Base-by-base conservation (phyloP, 2,329 filamentous ascomycete genomes). In the Helotiales sp. region DNA sequence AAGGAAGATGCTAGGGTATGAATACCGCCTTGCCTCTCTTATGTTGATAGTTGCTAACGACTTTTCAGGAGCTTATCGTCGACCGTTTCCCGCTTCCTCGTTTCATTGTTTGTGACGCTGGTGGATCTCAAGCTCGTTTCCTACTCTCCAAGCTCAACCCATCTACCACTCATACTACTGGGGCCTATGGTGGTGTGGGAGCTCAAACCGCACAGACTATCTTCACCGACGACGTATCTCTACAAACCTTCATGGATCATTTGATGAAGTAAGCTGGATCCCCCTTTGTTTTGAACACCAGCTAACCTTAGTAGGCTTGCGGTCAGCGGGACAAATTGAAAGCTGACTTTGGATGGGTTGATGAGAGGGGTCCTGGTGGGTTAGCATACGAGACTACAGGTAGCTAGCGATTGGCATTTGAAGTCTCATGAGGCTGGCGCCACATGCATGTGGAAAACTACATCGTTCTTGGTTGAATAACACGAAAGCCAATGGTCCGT, bases 171-270 rank as follows among this genome's bases (percentile, higher is more conserved):
- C 95, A 99, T 74, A 97, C 95, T 0, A 93, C 89, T 0, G 91
- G 91, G 53, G 89, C 90, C 12, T 98, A 96, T 70, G 95, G 95
- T 55, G 93, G 92, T 61, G 90, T 93, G 49, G 86, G 89, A 29
- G 82, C 84, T 2, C 90, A 93, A 70, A 93, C 89, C 47, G 93
- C 93, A 8, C 95, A 99, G 76, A 99, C 95, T 5, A 99, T 99
- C 69, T 99, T 99, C 77, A 99, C 95, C 0, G 95, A 99, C 70
- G 95, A 99, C 74, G 95, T 99, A 54, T 97, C 92, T 54, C 79
- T 99, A 71, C 93, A 98, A 76, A 98, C 93, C 1, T 99, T 99
- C 73, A 99, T 99, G 95, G 95, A 99, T 70, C 93, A 98, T 77
- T 79, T 99, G 73, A 99, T 99, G 95, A 99, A 99, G 91, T 93